Percentiles rank a stretch among this genome's conserved stretches.
These are phyloP conservation scores for Eustoma russellianum DNA, from an alignment of 257 asterid genomes.

Conservation along the genomic window DNA sequence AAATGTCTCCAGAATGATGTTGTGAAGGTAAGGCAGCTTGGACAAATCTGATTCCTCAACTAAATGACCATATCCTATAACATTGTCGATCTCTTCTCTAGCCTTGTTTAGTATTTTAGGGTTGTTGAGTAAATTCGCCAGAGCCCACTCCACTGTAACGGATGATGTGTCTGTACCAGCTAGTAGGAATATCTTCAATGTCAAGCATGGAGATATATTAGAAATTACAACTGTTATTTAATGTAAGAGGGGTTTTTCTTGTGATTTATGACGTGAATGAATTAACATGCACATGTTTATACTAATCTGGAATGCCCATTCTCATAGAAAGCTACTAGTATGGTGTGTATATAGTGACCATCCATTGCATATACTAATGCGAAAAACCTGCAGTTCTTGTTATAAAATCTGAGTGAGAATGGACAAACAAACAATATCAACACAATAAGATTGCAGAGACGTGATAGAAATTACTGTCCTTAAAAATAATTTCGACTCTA, in stretches of 20 bases:
- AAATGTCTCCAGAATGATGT: background rate
- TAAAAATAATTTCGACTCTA: too few relatives aligned
- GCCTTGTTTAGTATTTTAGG: conserved; percentile 3
- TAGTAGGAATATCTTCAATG: background rate
- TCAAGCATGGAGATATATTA: too few relatives aligned
- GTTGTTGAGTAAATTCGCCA: conserved; percentile 7
- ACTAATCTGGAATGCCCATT: too few relatives aligned
- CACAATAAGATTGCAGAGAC: too few relatives aligned
- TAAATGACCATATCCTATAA: conserved; percentile 1
- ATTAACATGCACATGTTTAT: background rate
- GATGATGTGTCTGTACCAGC: conserved; percentile 10
- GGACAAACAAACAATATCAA: too few relatives aligned
- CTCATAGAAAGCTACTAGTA: too few relatives aligned
- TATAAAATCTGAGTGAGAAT: too few relatives aligned
- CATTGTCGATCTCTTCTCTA: background rate
- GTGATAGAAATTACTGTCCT: too few relatives aligned
- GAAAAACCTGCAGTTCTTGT: too few relatives aligned
- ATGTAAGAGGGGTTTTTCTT: too few relatives aligned
- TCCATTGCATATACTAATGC: too few relatives aligned
- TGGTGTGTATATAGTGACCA: too few relatives aligned
- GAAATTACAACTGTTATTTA: background rate
- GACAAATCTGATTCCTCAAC: conserved; percentile 1
- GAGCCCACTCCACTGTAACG: conserved; percentile 9
- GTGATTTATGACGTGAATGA: background rate
- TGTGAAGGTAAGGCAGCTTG: conserved; percentile 3